Percentiles rank a stretch among this genome's conserved stretches.
Conservation (phyloP, 768 basidiomycete species). For the Lactarius evosmus region DNA sequence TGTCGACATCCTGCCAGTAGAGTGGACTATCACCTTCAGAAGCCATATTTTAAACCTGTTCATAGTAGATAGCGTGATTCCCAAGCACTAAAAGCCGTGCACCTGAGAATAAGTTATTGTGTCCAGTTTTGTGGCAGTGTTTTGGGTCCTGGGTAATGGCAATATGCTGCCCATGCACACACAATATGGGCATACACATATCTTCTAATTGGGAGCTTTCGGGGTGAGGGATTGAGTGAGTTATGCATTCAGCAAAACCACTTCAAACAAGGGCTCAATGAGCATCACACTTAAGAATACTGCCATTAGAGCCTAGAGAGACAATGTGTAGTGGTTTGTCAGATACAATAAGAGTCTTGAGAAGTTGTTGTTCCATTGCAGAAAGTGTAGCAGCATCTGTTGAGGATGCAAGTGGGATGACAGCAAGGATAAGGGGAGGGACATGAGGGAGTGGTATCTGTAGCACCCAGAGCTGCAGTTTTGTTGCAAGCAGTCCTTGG, state of each 20-base stretch:
- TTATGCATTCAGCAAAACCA: background rate
- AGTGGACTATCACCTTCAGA: slow-evolving; percentile 29
- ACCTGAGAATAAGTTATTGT: slow-evolving; percentile 39
- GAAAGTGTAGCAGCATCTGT: slow-evolving; percentile 29
- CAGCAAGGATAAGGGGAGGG: slow-evolving; percentile 38
- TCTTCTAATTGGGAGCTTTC: background rate
- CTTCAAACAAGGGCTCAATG: slow-evolving; percentile 27
- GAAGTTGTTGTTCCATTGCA: slow-evolving; percentile 21
- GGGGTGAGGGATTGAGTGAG: background rate
- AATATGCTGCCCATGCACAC: background rate
- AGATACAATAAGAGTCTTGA: slow-evolving; percentile 32
- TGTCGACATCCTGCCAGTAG: slow-evolving; percentile 37
- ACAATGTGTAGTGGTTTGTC: slow-evolving; percentile 30
- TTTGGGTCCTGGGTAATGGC: slow-evolving; percentile 37
- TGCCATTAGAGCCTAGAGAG: slow-evolving; percentile 39
- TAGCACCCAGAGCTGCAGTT: slow-evolving; percentile 38
- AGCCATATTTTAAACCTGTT: slow-evolving; percentile 29
- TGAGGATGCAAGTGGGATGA: slow-evolving; percentile 32
- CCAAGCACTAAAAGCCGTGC: slow-evolving; percentile 34
- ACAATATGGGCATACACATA: background rate
- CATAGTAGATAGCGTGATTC: slow-evolving; percentile 27
- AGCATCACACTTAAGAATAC: slow-evolving; percentile 34
- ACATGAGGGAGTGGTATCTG: slow-evolving; percentile 36
- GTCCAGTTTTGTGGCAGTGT: slow-evolving; percentile 37
- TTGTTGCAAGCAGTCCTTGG: slow-evolving; percentile 28